Evolutionary conservation across 2,329 filamentous ascomycete species (phyloP).

Genomic region (Zymoseptoria passerinii): DNA sequence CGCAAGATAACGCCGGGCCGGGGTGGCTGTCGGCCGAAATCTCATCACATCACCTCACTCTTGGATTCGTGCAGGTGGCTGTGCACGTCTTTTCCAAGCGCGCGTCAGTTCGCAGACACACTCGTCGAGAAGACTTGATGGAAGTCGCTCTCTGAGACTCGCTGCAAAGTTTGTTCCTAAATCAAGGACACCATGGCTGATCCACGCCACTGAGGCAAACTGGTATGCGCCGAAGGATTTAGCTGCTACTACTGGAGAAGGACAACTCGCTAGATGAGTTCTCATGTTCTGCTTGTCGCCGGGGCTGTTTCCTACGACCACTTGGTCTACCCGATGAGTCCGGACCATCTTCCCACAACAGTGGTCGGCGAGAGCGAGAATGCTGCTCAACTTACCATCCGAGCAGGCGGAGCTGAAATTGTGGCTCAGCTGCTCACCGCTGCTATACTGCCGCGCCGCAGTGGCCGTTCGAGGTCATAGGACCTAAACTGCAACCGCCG

Average conservation of each 20-base stretch:
- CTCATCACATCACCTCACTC: not conserved
- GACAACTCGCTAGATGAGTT: conserved; percentile 11
- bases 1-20: not conserved
- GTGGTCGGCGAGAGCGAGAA: conserved; percentile 7
- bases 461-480: conserved; percentile 24
- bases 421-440: conserved; percentile 29
- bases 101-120: not conserved
- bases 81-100: not conserved
- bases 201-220: not conserved
- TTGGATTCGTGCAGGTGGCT: conserved; percentile 2
- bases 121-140: not conserved
- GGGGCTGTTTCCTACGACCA: conserved; percentile 29
- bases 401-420: conserved; percentile 25
- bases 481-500: conserved; percentile 20
- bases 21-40: not conserved
- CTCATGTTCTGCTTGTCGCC: conserved; percentile 25
- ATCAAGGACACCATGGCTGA: not conserved
- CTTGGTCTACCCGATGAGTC: conserved; percentile 21
- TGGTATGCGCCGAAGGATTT: not conserved
- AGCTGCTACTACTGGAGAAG: not conserved
- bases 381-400: conserved; percentile 23
- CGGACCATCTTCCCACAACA: conserved; percentile 6
- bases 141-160: conserved; percentile 3
- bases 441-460: conserved; percentile 22
- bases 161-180: not conserved